Evolutionary conservation across 345 rosid species (phyloP).

Genomic region (Toxicodendron radicans): DNA sequence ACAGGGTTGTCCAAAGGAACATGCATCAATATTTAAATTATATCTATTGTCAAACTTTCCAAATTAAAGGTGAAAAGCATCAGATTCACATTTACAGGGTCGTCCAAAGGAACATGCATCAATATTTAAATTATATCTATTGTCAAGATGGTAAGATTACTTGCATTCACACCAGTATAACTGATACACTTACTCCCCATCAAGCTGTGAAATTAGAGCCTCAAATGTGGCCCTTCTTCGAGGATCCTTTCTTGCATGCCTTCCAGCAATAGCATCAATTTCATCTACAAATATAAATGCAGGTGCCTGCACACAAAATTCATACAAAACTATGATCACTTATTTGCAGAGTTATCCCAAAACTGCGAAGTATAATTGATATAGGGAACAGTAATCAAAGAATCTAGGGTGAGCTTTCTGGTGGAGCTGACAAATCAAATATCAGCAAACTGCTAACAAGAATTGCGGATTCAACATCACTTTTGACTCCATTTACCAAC

Average conservation of each 20-base stretch:
- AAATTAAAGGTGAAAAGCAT: background rate
- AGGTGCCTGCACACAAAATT: slow-evolving; percentile 68
- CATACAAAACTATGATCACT: background rate
- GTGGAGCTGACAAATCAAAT: background rate
- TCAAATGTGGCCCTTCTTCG: slow-evolving; percentile 84
- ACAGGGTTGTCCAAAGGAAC: background rate
- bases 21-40: background rate
- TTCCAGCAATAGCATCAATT: slow-evolving; percentile 97
- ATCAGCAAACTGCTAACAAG: background rate
- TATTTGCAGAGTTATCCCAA: background rate
- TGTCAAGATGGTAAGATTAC: background rate
- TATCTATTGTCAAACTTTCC: too few relatives aligned
- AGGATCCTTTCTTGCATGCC: slow-evolving; percentile 88
- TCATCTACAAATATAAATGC: slow-evolving; percentile 95
- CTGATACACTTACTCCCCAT: slow-evolving; percentile 76
- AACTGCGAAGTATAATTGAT: background rate
- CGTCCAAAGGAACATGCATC: background rate
- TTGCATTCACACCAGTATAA: slow-evolving; percentile 5
- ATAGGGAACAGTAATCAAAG: background rate
- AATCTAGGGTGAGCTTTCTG: background rate
- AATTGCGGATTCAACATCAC: background rate
- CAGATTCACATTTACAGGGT: background rate
- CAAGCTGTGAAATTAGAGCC: slow-evolving; percentile 89
- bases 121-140: background rate
- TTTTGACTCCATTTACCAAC: background rate